Base-by-base conservation (phyloP, 2,329 filamentous ascomycete genomes). In the Cladosporium sp. region DNA sequence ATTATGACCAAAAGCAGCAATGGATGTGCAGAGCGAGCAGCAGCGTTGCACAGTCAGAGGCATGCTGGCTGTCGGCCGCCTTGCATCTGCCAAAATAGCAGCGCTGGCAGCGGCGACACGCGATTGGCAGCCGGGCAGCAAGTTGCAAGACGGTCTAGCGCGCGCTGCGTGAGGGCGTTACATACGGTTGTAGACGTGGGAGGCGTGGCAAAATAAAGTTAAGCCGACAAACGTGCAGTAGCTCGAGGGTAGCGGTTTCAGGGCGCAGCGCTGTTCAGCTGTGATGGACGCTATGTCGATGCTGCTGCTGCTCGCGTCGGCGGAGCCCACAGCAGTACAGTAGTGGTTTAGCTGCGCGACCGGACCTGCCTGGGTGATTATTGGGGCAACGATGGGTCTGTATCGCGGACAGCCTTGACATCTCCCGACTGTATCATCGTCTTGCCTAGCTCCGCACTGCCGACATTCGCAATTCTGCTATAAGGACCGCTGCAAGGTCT, bases 401-500 rank as follows among this genome's bases (percentile, higher is more conserved):
- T 50, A 28, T 28, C 37, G 37, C 37, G 16, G 37, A 40, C 23
- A 52, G 23, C 23, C 28, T 57, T 21, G 46, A 40, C 61, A 31
- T 55, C 23, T 63, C 46, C 60, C 50, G 60, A 40, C 49, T 53
- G 49, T 56, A 63, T 63, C 61, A 62, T 62, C 60, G 28, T 55
- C 60, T 2, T 55, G 52, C 52, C 52, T 55, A 55, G 52, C 52
- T 55, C 60, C 60, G 60, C 60, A 52, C 60, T 62, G 60, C 60
- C 60, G 60, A 50, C 46, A 53, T 53, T 53, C 28, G 29, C 59
- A 61, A 26, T 52, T 35, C 31, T 49, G 44, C 61, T 63, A 63
- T 63, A 63, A 63, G 61, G 61, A 46, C 61, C 35, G 61, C 60
- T 63, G 60, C 60, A 63, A 55, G 49, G 26, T 56, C 60, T 63